Conservation (phyloP, 805 yeast species). For the Monosporozyma solicola region DNA sequence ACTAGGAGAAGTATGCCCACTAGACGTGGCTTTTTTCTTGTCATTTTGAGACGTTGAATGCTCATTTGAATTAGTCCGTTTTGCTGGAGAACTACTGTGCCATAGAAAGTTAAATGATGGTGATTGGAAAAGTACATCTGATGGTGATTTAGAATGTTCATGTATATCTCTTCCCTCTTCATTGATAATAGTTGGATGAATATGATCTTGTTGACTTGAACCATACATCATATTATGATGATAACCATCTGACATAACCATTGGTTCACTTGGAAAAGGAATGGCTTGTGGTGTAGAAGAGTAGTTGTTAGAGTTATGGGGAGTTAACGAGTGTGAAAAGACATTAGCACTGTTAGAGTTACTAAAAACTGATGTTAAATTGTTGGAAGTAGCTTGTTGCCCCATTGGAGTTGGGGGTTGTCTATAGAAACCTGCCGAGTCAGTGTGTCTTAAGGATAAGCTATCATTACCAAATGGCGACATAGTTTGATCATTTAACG, state of each 20-base stretch:
- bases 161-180: background rate
- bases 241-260: background rate
- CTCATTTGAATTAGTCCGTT: slow-evolving; percentile 1
- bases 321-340: slow-evolving; percentile 4
- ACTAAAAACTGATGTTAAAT: slow-evolving; percentile 1
- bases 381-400: background rate
- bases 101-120: slow-evolving; percentile 23
- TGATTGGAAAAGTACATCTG: slow-evolving; percentile 13
- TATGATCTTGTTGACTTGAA: background rate
- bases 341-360: background rate
- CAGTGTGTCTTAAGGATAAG: slow-evolving; percentile 1
- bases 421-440: slow-evolving; percentile 1
- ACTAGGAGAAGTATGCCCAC: background rate
- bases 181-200: background rate
- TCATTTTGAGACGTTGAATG: background rate
- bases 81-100: slow-evolving; percentile 12
- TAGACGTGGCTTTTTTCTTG: background rate
- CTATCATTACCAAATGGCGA: slow-evolving; percentile 7
- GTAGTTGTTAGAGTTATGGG: slow-evolving; percentile 6
- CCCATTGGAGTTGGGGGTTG: background rate
- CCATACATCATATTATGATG: background rate
- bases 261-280: background rate
- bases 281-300: slow-evolving; percentile 1
- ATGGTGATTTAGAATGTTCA: background rate
- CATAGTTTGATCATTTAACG: slow-evolving; percentile 8